Evolutionary conservation across 768 basidiomycete species (phyloP).

Genomic region (Suillus subaureus): DNA sequence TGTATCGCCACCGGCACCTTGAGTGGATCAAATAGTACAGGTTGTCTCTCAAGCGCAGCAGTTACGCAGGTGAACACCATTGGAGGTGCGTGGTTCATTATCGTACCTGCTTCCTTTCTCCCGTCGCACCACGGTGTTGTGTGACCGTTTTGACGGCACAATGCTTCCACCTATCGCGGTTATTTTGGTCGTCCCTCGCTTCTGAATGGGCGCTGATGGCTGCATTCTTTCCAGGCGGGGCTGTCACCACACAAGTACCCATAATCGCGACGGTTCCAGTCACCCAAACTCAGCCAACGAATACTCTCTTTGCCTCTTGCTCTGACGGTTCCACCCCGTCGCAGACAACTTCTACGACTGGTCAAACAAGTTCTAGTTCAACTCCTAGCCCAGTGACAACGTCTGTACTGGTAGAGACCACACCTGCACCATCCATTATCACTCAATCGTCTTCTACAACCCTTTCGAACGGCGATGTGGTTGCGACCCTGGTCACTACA

Average conservation of each 20-base stretch:
- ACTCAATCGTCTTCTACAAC: conserved; percentile 39
- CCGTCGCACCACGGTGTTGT: not conserved
- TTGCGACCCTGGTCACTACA: conserved; percentile 37
- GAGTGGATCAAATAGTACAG: conserved; percentile 24
- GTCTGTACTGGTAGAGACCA: conserved; percentile 30
- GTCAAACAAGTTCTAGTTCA: conserved; percentile 1
- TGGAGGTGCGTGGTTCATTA: conserved; percentile 31
- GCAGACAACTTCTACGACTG: conserved; percentile 12
- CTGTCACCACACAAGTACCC: conserved; percentile 41
- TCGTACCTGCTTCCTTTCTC: not conserved
- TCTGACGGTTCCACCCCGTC: conserved; percentile 21
- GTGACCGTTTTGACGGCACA: conserved; percentile 24
- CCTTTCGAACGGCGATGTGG: conserved; percentile 43
- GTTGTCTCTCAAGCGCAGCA: conserved; percentile 30
- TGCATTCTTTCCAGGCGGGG: conserved; percentile 23
- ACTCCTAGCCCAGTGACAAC: conserved; percentile 19
- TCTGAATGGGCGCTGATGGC: conserved; percentile 17
- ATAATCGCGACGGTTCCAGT: conserved; percentile 39
- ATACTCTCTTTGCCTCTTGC: conserved; percentile 46
- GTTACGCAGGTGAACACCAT: conserved; percentile 36
- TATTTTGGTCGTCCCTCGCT: conserved; percentile 3
- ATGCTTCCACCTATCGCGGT: not conserved
- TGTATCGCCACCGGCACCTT: conserved; percentile 35
- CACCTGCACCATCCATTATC: conserved; percentile 34
- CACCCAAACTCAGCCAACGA: conserved; percentile 30